Evolutionary conservation across 331 rosid species (phyloP).

Genomic region (Stylosanthes scabra): DNA sequence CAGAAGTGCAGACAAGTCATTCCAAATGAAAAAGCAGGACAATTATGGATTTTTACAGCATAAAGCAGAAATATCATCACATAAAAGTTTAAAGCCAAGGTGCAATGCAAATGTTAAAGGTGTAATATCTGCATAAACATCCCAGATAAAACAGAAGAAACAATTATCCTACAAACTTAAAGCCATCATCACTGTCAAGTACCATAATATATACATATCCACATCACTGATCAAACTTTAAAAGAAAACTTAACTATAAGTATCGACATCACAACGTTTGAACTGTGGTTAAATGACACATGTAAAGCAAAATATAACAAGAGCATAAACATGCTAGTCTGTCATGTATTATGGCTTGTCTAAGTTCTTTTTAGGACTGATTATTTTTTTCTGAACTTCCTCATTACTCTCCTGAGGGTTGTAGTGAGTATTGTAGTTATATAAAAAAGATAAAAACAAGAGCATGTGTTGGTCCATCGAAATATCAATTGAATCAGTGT

Average conservation of each 20-base stretch:
- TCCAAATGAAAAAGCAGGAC: constrained; percentile 35
- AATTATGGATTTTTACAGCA: constrained; percentile 36
- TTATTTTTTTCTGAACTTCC: no score
- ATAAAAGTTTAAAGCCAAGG: constrained; percentile 17
- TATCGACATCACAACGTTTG: constrained; percentile 20
- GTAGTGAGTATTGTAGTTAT: no score
- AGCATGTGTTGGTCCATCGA: constrained; percentile 53
- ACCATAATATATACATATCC: constrained; percentile 20
- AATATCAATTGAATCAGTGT: constrained; percentile 67
- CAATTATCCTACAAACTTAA: constrained; percentile 22
- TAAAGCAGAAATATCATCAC: constrained; percentile 29
- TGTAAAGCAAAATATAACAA: constrained; percentile 49
- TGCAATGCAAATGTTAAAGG: constrained; percentile 23
- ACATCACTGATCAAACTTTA: constrained; percentile 9
- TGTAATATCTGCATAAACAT: constrained; percentile 1
- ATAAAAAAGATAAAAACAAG: no score
- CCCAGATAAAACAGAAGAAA: constrained; percentile 27
- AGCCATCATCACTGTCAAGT: constrained; percentile 24
- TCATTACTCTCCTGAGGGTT: no score
- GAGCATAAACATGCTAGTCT: constrained; percentile 54
- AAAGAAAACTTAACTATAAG: constrained; percentile 9
- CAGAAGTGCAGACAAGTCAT: constrained; percentile 39
- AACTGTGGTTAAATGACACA: constrained; percentile 42
- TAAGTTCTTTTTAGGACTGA: no score
- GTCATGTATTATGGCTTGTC: no score